Base-by-base conservation (phyloP, 2,329 filamentous ascomycete species). In the Sphaerulina populicola region DNA sequence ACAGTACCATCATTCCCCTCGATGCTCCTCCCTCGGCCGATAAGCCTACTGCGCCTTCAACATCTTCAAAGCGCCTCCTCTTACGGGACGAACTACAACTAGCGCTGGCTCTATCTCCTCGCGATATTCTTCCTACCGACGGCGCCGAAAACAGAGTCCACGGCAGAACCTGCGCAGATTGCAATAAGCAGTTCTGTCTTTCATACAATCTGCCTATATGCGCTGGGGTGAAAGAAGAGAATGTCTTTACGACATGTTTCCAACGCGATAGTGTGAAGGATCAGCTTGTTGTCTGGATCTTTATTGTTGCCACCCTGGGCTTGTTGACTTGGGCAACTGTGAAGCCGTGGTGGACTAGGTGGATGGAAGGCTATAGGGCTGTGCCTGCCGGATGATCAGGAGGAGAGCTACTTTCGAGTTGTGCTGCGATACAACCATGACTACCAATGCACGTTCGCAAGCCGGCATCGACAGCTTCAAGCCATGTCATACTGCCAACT, bases 231-330 rank as follows among this genome's bases (percentile, higher is more conserved):
- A 79, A 82, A 60, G 80, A 82, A 43, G 80, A 83, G 60, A 79
- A 85, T 63, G 76, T 85, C 3, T 75, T 80, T 52, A 81, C 82
- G 4, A 81, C 77, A 8, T 85, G 82, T 68, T 85, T 85, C 61
- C 82, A 85, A 62, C 71, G 82, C 49, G 82, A 85, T 64, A 83
- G 80, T n/a, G 72, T 76, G 14, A 85, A 85, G 62, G 82, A 85
- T 58, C 73, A 83, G 63, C 75, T 78, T 1, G 78, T 85, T 2
- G 81, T 85, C 1, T 77, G 80, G 53, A 75, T 83, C 23, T 85
- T 85, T 62, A 82, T 85, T 38, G 70, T 80, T 53, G 78, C 79
- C 29, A 85, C 81, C 2, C 73, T 77, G 7, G 77, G 78, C 4
- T 63, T 85, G 56, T 67, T 85, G 56, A 70, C 71, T 1, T 85